Conservation (phyloP, 257 asterid genomes). For the Salvia rosmarinus region DNA sequence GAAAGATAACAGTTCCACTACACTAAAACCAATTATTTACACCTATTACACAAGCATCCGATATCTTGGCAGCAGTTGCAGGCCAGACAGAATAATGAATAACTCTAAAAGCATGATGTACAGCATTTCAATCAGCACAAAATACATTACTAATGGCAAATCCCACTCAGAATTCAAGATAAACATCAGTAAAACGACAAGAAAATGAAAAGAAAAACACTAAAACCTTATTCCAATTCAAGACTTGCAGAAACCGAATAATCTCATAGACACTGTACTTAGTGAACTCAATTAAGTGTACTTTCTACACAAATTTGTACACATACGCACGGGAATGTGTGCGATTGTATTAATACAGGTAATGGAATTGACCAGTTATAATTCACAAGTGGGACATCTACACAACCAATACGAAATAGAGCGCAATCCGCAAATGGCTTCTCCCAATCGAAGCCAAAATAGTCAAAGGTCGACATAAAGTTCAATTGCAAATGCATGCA, state of each 20-base stretch:
- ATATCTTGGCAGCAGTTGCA: constrained; percentile 14
- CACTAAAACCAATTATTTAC: background rate
- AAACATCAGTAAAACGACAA: constrained; percentile 14
- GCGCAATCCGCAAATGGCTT: constrained; percentile 28
- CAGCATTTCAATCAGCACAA: constrained; percentile 14
- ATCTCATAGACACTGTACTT: background rate
- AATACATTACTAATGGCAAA: constrained; percentile 17
- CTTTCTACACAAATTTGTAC: background rate
- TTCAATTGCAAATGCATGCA: constrained; percentile 39
- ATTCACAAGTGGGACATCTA: background rate
- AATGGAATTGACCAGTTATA: background rate
- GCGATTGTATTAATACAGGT: constrained; percentile 3
- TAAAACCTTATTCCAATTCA: background rate
- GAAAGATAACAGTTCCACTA: background rate
- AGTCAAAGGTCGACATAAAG: constrained; percentile 36
- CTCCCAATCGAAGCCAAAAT: constrained; percentile 19
- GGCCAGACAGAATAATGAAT: constrained; percentile 12
- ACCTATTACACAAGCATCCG: constrained; percentile 16
- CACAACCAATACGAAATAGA: constrained; percentile 11
- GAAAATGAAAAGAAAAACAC: background rate
- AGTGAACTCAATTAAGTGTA: background rate
- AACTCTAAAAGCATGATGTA: constrained; percentile 16
- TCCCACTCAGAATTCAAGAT: constrained; percentile 12
- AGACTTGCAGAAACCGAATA: background rate
- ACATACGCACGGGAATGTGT: background rate